These are phyloP conservation scores for Xylariaceae sp. DNA, from an alignment of 2,329 filamentous ascomycete genomes.

Conservation along the genomic window DNA sequence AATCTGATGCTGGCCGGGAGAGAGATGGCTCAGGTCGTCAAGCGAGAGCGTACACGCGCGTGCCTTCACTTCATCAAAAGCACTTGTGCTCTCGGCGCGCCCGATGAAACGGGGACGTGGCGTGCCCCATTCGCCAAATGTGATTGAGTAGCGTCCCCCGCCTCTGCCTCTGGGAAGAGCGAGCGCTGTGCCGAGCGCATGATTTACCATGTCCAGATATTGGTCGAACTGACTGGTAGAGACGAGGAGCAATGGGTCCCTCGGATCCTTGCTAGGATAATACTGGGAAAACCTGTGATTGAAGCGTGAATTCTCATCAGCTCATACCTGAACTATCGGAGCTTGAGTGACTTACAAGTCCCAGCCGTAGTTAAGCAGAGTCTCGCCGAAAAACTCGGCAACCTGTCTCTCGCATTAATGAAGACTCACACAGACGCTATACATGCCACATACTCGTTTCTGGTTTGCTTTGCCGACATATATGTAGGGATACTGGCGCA, in stretches of 20 bases:
- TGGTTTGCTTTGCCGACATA: conserved; percentile 54
- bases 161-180: conserved; percentile 52
- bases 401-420: conserved; percentile 33
- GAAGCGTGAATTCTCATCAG: not conserved
- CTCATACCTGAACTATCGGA: not conserved
- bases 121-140: conserved; percentile 57
- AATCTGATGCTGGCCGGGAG: conserved; percentile 38
- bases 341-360: conserved; percentile 56
- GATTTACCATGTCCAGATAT: conserved; percentile 63
- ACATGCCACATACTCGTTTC: conserved; percentile 35
- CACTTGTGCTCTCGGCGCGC: conserved; percentile 44
- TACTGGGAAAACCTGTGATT: conserved; percentile 32
- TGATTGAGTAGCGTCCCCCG: conserved; percentile 54
- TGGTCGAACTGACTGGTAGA: conserved; percentile 60
- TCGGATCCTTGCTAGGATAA: conserved; percentile 42
- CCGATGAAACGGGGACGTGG: conserved; percentile 67
- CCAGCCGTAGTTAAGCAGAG: conserved; percentile 62
- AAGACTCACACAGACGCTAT: not conserved
- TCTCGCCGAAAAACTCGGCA: conserved; percentile 50
- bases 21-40: conserved; percentile 36
- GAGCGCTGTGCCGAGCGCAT: conserved; percentile 49
- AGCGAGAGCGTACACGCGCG: conserved; percentile 37
- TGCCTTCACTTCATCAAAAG: conserved; percentile 31
- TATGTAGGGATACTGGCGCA: conserved; percentile 55
- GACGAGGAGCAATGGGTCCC: conserved; percentile 62